These are phyloP conservation scores for Amyloporia xantha DNA, from an alignment of 768 basidiomycete species.

Conservation along the genomic window DNA sequence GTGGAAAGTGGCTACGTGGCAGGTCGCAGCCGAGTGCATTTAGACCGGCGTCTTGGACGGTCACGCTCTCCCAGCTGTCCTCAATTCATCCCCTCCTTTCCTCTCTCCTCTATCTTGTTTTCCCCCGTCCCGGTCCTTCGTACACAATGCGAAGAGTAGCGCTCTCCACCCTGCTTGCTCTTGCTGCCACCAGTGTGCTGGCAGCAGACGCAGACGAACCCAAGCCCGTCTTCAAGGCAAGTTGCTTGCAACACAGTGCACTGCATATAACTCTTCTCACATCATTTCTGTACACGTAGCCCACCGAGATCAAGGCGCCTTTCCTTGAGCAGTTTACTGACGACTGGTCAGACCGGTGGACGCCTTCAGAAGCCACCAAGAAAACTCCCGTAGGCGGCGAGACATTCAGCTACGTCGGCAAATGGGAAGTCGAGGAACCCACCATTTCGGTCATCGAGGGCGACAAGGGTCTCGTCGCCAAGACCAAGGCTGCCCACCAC, in stretches of 20 bases:
- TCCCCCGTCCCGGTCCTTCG: conserved; percentile 56
- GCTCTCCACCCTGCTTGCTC: conserved; percentile 64
- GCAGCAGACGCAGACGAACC: conserved; percentile 55
- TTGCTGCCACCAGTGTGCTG: conserved; percentile 57
- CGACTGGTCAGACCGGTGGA: conserved; percentile 90
- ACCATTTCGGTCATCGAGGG: conserved; percentile 68
- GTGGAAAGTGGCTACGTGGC: conserved; percentile 37
- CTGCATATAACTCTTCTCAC: background rate
- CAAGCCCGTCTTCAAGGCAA: conserved; percentile 65
- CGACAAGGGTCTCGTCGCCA: conserved; percentile 89
- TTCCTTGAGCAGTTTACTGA: conserved; percentile 97
- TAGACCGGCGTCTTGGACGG: conserved; percentile 19
- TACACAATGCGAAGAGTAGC: conserved; percentile 84
- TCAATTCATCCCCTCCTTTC: conserved; percentile 26
- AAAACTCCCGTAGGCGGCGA: conserved; percentile 94
- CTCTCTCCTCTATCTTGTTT: conserved; percentile 26
- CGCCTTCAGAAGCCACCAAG: conserved; percentile 95
- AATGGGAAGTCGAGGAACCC: conserved; percentile 94
- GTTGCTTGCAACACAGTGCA: too few relatives aligned
- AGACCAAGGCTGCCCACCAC: conserved; percentile 96
- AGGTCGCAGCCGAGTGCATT: conserved; percentile 29
- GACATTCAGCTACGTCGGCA: conserved; percentile 95
- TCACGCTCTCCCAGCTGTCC: conserved; percentile 8
- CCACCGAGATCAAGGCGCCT: conserved; percentile 73
- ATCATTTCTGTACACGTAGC: conserved; percentile 34